These are phyloP conservation scores for Claviceps pazoutovae DNA, from an alignment of 2,329 filamentous ascomycete genomes.

Conservation along the genomic window DNA sequence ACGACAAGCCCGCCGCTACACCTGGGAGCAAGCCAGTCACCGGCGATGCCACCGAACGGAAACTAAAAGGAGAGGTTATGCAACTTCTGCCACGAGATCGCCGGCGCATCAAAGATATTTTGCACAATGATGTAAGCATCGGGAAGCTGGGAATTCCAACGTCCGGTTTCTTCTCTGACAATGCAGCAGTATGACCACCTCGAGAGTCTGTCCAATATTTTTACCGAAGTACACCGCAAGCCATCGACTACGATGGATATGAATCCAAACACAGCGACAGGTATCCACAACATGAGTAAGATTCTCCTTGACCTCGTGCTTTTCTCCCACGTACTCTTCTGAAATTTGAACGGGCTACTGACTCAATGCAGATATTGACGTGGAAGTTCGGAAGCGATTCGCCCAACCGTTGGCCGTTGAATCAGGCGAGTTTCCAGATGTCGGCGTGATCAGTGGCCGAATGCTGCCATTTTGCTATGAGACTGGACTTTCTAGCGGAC, in stretches of 20 bases:
- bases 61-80: slow-evolving; percentile 57
- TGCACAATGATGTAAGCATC: slow-evolving; percentile 39
- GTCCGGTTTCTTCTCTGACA: slow-evolving; percentile 8
- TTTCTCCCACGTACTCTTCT: neutral
- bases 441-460: slow-evolving; percentile 45
- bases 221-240: slow-evolving; percentile 35
- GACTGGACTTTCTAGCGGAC: slow-evolving; percentile 44
- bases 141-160: neutral
- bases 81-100: slow-evolving; percentile 52
- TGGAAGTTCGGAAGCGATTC: slow-evolving; percentile 54
- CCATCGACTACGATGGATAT: slow-evolving; percentile 40
- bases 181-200: slow-evolving; percentile 36
- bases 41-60: slow-evolving; percentile 51
- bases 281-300: slow-evolving; percentile 70
- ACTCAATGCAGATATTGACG: slow-evolving; percentile 40
- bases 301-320: slow-evolving; percentile 4
- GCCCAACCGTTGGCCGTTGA: slow-evolving; percentile 50
- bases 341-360: slow-evolving; percentile 5
- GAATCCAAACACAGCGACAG: slow-evolving; percentile 51
- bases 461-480: slow-evolving; percentile 60
- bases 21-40: slow-evolving; percentile 47
- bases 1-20: slow-evolving; percentile 48
- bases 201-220: slow-evolving; percentile 37
- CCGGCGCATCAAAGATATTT: slow-evolving; percentile 51
- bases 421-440: slow-evolving; percentile 56